A percentile compares a stretch with the other conserved stretches of the same genome.
These are phyloP conservation scores for Polygonum maritimum DNA, from an alignment of 148 eudicot species.

Conservation along the genomic window DNA sequence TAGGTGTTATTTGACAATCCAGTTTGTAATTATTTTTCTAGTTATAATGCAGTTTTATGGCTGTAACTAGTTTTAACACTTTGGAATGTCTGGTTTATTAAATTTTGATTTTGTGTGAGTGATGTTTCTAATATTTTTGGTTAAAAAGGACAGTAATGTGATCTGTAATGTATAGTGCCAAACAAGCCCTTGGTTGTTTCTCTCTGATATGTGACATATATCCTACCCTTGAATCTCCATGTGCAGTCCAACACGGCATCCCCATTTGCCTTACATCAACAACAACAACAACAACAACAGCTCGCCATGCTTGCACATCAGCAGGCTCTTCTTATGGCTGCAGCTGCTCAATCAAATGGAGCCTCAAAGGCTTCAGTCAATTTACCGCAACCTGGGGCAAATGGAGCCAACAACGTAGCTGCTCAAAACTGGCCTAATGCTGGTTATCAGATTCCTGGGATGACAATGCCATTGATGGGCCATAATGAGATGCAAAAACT, in stretches of 20 bases:
- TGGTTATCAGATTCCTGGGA: conserved; percentile 74
- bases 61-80: too few species aligned
- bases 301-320: conserved; percentile 82
- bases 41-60: too few species aligned
- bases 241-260: conserved; percentile 1
- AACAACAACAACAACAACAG: neutral
- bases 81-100: too few species aligned
- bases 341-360: conserved; percentile 68
- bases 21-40: too few species aligned
- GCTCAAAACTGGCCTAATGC: conserved; percentile 65
- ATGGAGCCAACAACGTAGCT: conserved; percentile 39
- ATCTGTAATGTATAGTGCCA: too few species aligned
- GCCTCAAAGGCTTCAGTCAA: conserved; percentile 38
- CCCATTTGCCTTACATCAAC: conserved; percentile 7
- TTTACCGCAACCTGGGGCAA: conserved; percentile 41
- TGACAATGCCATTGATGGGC: conserved; percentile 48
- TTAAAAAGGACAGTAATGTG: too few species aligned
- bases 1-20: neutral
- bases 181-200: neutral
- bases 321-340: conserved; percentile 85
- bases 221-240: neutral
- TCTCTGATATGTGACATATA: neutral
- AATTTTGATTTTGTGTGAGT: too few species aligned
- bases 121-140: too few species aligned
- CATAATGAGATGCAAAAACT: conserved; percentile 52